A percentile compares a stretch with the other conserved stretches of the same genome.
These are phyloP conservation scores for Corrigiola litoralis DNA, from an alignment of 179 eudicot species.

Conservation along the genomic window DNA sequence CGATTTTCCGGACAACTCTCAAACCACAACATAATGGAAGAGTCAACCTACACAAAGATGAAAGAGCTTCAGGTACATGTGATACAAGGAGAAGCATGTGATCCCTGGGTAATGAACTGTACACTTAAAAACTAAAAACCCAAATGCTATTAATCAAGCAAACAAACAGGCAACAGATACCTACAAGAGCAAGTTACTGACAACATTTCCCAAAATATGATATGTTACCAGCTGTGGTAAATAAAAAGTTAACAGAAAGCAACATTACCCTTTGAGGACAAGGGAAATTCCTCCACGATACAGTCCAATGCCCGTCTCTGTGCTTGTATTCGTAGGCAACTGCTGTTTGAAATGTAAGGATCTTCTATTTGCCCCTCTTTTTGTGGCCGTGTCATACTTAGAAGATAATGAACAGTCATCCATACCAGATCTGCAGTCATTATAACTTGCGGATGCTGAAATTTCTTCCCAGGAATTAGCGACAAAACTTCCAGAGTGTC, in stretches of 20 bases:
- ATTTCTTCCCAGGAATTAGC: slow-evolving; percentile 22
- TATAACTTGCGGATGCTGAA: slow-evolving; percentile 28
- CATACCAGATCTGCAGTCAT: slow-evolving; percentile 16
- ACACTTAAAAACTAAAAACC: no score
- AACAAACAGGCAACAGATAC: not conserved
- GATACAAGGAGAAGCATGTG: slow-evolving; percentile 6
- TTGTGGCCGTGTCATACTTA: slow-evolving; percentile 16
- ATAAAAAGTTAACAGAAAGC: not conserved
- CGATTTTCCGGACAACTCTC: slow-evolving; percentile 41
- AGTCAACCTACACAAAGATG: slow-evolving; percentile 54
- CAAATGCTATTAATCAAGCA: no score
- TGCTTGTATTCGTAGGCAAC: slow-evolving; percentile 29
- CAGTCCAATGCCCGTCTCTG: slow-evolving; percentile 23
- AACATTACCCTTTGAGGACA: slow-evolving; percentile 52
- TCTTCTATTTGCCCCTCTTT: slow-evolving; percentile 25
- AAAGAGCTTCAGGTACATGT: no score
- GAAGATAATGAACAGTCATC: slow-evolving; percentile 36
- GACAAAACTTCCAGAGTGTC: slow-evolving; percentile 28
- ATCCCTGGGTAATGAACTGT: no score
- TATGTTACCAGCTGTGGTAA: no score
- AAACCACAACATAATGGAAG: slow-evolving; percentile 52
- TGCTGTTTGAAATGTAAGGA: slow-evolving; percentile 20
- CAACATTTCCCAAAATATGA: no score
- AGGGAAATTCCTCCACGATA: slow-evolving; percentile 30
- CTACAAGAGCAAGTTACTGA: not conserved